phyloP scores from a whole-genome alignment of 257 asterid species.

The Ligustrum vulgare region DNA sequence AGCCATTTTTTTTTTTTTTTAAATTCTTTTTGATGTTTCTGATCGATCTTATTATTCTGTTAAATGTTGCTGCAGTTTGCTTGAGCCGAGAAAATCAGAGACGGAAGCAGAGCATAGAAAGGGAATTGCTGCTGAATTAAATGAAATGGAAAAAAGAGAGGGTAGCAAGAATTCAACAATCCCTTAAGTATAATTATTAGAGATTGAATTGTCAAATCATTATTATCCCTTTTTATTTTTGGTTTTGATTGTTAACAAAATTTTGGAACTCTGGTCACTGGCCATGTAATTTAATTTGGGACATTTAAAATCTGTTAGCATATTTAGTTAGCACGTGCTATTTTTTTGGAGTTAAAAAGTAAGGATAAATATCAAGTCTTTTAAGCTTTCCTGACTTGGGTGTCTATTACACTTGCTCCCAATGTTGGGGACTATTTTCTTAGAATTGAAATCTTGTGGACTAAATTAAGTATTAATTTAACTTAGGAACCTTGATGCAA shows the following conservation, averaged over 20 bases:
- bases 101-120: constrained; percentile 35
- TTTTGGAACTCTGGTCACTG: background rate
- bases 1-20: background rate
- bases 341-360: too few species aligned
- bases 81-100: constrained; percentile 30
- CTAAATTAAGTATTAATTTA: too few species aligned
- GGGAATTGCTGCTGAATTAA: constrained; percentile 34
- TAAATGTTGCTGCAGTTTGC: constrained; percentile 39
- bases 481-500: too few species aligned
- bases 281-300: background rate
- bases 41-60: background rate
- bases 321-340: too few species aligned
- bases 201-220: constrained; percentile 18
- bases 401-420: too few species aligned
- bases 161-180: constrained; percentile 13
- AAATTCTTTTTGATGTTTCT: background rate
- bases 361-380: too few species aligned
- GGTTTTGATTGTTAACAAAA: background rate
- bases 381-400: too few species aligned
- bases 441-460: too few species aligned
- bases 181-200: background rate
- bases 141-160: constrained; percentile 25
- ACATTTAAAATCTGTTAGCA: background rate
- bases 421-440: too few species aligned
- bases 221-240: background rate